Evolutionary conservation across 768 basidiomycete genomes (phyloP), one percentile per base, ranked within the genome.

Genomic region (Crassisporium funariophilum): DNA sequence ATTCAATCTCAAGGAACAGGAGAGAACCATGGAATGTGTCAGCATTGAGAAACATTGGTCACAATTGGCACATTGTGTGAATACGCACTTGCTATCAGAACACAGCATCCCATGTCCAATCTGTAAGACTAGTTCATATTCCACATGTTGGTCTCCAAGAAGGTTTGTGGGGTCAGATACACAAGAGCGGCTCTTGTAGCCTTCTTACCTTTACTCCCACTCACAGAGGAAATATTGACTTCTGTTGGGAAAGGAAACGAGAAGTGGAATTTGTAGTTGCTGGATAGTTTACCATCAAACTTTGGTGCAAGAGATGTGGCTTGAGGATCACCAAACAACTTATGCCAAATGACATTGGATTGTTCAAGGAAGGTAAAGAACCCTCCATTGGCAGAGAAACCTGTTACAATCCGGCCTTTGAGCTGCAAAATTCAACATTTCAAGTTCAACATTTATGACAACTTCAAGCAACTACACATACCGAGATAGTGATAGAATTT

Each of bases 401-500:
- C 35, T 15, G 37, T 49, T 5, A 49, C 36, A 10, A 56, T 49
- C 5, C 33, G 37, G 5, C 54, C 54, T 24, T 35, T 41, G 4
- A 56, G 38, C 50, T 56, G 21, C 2, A n/a, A 40, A 12, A 8
- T 17, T 17, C 25, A 13, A 38, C n/a, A 35, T 44, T 8, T 24
- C 13, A 22, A 31, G 17, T 11, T 21, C 27, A 16, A 22, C 16
- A 27, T 15, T 7, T 40, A 21, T n/a, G 9, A n/a, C 5, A 19
- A 23, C n/a, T 1, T 15, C 24, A 11, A 62, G 21, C 10, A 25
- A n/a, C 12, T 2, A 20, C 19, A 66, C 73, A 27, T 44, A 77
- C 78, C 40, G 71, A 62, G 46, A 82, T 50, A 8, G 65, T 63
- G 27, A 84, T 67, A 21, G 53, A 57, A 17, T 52, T 53, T 6